Conservation (phyloP, 1,284 basidiomycete species). For the Rhodotorula sp. region DNA sequence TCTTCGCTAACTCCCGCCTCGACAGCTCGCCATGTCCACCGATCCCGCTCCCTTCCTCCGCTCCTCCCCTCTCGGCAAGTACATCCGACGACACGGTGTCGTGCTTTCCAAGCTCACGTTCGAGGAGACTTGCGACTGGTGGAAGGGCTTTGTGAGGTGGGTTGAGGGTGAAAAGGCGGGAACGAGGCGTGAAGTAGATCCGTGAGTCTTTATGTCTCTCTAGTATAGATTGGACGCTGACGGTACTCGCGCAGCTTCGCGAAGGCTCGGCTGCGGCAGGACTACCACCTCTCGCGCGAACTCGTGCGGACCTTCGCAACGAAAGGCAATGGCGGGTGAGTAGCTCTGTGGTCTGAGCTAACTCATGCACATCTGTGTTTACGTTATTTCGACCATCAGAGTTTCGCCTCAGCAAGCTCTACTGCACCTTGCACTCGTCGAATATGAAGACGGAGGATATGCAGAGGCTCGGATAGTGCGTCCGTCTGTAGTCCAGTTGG, state of each 20-base stretch:
- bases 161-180: not conserved
- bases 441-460: constrained; percentile 16
- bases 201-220: too few species aligned
- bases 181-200: not conserved
- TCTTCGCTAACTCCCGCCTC: not conserved
- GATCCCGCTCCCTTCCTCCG: constrained; percentile 29
- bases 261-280: constrained; percentile 1
- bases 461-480: constrained; percentile 5
- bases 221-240: too few species aligned
- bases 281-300: constrained; percentile 15
- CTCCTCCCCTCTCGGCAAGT: constrained; percentile 37
- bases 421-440: constrained; percentile 29
- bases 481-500: too few species aligned
- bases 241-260: not conserved
- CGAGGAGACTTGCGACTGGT: constrained; percentile 20
- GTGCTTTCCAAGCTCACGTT: constrained; percentile 21
- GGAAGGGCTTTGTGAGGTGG: constrained; percentile 7
- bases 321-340: not conserved
- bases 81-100: constrained; percentile 29
- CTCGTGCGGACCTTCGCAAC: constrained; percentile 1
- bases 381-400: not conserved
- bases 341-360: not conserved
- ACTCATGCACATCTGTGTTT: not conserved
- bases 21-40: constrained; percentile 4
- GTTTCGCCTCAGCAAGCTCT: constrained; percentile 19